phyloP scores from a whole-genome alignment of 768 basidiomycete species.

The Termitomyces eurrhizus region DNA sequence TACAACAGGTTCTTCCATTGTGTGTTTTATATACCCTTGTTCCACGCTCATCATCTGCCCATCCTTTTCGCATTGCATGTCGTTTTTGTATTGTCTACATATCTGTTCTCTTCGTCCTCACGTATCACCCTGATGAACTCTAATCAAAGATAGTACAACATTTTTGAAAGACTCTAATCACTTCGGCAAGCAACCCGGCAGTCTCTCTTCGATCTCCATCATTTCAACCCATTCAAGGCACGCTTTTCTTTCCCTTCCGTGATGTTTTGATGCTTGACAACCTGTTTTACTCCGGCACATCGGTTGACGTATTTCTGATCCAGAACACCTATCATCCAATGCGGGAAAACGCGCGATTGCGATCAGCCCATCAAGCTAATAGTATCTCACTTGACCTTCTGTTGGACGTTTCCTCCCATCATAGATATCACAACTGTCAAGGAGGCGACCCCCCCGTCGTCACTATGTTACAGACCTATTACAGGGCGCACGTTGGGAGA shows the following conservation, averaged over 20 bases:
- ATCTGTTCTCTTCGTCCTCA: conserved; percentile 9
- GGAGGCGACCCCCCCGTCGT: background rate
- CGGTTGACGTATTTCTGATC: background rate
- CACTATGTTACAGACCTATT: conserved; percentile 7
- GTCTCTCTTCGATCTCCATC: background rate
- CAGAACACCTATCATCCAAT: background rate
- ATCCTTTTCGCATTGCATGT: conserved; percentile 15
- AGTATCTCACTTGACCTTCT: background rate
- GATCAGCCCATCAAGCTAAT: background rate
- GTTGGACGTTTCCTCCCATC: background rate
- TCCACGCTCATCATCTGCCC: conserved; percentile 10
- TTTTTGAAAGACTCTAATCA: background rate
- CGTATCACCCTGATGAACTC: conserved; percentile 5
- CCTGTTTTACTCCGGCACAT: background rate
- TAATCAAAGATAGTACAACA: background rate
- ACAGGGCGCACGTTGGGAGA: background rate
- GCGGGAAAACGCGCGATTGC: background rate
- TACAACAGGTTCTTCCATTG: conserved; percentile 6
- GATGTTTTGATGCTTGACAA: background rate
- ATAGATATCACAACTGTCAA: conserved; percentile 4
- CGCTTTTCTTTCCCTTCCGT: background rate
- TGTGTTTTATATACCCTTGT: conserved; percentile 13
- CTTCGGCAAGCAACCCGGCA: background rate
- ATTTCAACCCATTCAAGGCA: background rate
- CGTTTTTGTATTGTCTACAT: conserved; percentile 17